A percentile compares a stretch with the other conserved stretches of the same genome.
Conservation (phyloP, 306 rosid species). For the Sesbania bispinosa region DNA sequence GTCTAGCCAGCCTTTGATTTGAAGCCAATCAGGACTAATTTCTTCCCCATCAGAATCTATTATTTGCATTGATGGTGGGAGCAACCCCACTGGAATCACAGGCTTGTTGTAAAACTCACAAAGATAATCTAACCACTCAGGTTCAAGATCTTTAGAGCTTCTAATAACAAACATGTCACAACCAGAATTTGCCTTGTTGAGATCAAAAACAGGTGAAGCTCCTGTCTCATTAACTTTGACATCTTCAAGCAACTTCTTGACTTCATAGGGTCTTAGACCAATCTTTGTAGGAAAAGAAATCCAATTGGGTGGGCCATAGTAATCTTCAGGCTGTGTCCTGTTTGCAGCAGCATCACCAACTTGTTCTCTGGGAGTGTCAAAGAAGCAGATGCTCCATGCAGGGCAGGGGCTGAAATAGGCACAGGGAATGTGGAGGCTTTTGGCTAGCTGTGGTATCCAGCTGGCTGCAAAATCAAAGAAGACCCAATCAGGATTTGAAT, state of each 20-base stretch:
- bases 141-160: slow-evolving; percentile 37
- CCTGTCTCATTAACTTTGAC: slow-evolving; percentile 28
- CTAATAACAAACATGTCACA: slow-evolving; percentile 41
- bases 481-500: slow-evolving; percentile 48
- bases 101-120: slow-evolving; percentile 34
- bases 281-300: slow-evolving; percentile 32
- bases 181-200: slow-evolving; percentile 28
- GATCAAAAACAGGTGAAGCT: slow-evolving; percentile 37
- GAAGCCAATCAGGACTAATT: slow-evolving; percentile 31
- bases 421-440: slow-evolving; percentile 13
- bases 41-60: slow-evolving; percentile 12
- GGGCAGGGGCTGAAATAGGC: slow-evolving; percentile 43
- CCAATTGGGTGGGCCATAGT: slow-evolving; percentile 44
- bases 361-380: slow-evolving; percentile 36
- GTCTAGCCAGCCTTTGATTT: slow-evolving; percentile 34
- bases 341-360: slow-evolving; percentile 12
- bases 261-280: slow-evolving; percentile 34
- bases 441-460: slow-evolving; percentile 29
- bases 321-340: slow-evolving; percentile 30
- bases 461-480: slow-evolving; percentile 44
- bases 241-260: slow-evolving; percentile 22
- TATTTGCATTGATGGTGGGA: slow-evolving; percentile 26
- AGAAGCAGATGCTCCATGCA: slow-evolving; percentile 42
- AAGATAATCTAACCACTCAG: slow-evolving; percentile 33
- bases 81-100: slow-evolving; percentile 35